A percentile compares a stretch with the other conserved stretches of the same genome.
These are phyloP conservation scores for Sequoia sempervirens DNA, from an alignment of 75 land plant species.

Conservation along the genomic window DNA sequence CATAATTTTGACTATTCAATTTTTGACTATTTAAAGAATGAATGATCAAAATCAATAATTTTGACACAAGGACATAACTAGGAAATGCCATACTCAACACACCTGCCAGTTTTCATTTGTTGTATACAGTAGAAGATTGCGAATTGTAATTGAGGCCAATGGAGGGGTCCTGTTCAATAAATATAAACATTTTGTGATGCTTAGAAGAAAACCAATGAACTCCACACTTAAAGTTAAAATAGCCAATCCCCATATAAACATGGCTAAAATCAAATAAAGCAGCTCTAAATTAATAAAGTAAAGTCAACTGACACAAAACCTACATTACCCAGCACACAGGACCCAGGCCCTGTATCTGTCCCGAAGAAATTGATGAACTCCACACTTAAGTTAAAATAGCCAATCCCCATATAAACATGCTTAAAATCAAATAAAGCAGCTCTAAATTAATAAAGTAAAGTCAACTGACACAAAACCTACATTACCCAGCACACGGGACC, in stretches of 20 bases:
- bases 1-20: neutral
- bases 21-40: neutral
- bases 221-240: neutral
- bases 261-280: neutral
- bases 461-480: neutral
- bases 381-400: neutral
- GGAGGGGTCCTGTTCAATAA: constrained; percentile 75
- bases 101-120: constrained; percentile 98
- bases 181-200: neutral
- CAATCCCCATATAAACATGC: neutral
- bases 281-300: neutral
- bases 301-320: neutral
- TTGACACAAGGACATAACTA: neutral
- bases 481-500: too few relatives aligned
- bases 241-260: neutral
- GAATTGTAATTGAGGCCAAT: constrained; percentile 90
- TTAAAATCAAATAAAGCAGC: neutral
- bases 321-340: too few relatives aligned
- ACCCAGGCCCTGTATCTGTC: too few relatives aligned
- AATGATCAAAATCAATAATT: constrained; percentile 1
- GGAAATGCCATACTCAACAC: neutral
- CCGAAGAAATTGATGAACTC: neutral
- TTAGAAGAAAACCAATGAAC: neutral
- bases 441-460: neutral
- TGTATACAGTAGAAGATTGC: constrained; percentile 75